Percentiles rank a stretch among this genome's conserved stretches.
Conservation (phyloP, 2,329 filamentous ascomycete species). For the Pseudogymnoascus sp. region DNA sequence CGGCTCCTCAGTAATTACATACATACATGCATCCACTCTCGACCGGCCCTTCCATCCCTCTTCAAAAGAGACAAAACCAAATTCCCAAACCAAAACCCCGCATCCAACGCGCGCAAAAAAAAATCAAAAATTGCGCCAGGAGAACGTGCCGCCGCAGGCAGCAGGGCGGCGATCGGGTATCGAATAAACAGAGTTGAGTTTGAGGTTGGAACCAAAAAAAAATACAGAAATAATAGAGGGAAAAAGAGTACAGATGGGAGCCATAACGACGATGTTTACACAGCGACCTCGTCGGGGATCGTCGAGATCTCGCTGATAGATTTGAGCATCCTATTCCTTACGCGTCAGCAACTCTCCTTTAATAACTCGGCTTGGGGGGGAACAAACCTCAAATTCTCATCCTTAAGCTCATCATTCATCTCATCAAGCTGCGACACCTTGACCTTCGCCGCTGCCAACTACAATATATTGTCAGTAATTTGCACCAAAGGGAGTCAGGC, state of each 20-base stretch:
- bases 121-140: neutral
- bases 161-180: constrained; percentile 1
- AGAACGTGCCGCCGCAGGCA: neutral
- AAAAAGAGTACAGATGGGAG: constrained; percentile 8
- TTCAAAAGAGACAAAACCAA: neutral
- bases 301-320: constrained; percentile 26
- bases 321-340: constrained; percentile 27
- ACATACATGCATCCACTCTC: constrained; percentile 1
- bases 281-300: neutral
- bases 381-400: constrained; percentile 40
- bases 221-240: neutral
- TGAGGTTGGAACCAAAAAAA: constrained; percentile 13
- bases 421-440: constrained; percentile 33
- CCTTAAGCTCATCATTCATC: constrained; percentile 48
- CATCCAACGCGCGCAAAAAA: neutral
- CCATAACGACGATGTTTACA: neutral
- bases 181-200: constrained; percentile 8
- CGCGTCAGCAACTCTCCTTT: neutral
- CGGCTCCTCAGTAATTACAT: neutral
- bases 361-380: neutral
- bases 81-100: neutral
- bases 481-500: neutral
- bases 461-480: constrained; percentile 13
- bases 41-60: neutral
- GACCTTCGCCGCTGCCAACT: constrained; percentile 28